Evolutionary conservation across 2,329 filamentous ascomycete genomes (phyloP).

Genomic region (Fusarium verticillioides): DNA sequence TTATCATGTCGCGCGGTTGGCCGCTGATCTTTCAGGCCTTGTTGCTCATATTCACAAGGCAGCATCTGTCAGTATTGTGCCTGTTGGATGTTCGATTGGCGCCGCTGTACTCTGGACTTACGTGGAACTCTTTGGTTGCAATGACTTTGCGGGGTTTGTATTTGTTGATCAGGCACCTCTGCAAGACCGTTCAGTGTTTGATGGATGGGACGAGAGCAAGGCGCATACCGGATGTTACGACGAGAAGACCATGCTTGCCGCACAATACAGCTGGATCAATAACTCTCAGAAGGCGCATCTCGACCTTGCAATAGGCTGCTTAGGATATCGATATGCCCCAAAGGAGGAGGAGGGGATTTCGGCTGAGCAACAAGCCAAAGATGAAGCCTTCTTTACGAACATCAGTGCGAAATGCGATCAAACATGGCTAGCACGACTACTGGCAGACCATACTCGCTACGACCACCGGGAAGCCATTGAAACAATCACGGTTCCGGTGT

Average conservation of each 20-base stretch:
- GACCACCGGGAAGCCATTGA: slow-evolving; percentile 44
- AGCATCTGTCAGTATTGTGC: slow-evolving; percentile 35
- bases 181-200: slow-evolving; percentile 42
- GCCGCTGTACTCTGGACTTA: slow-evolving; percentile 46
- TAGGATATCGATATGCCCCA: slow-evolving; percentile 43
- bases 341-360: slow-evolving; percentile 33
- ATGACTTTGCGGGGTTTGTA: slow-evolving; percentile 43
- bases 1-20: slow-evolving; percentile 44
- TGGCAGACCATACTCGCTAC: slow-evolving; percentile 44
- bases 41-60: slow-evolving; percentile 34
- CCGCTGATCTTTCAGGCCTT: slow-evolving; percentile 37
- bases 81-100: slow-evolving; percentile 45
- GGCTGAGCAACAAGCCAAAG: slow-evolving; percentile 35
- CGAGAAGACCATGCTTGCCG: slow-evolving; percentile 40
- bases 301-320: slow-evolving; percentile 41
- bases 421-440: slow-evolving; percentile 41
- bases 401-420: slow-evolving; percentile 44
- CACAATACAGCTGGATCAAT: slow-evolving; percentile 41
- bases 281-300: slow-evolving; percentile 36
- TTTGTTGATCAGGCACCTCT: slow-evolving; percentile 45
- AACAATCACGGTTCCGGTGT: slow-evolving; percentile 38
- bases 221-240: slow-evolving; percentile 42
- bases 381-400: slow-evolving; percentile 41
- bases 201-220: slow-evolving; percentile 37
- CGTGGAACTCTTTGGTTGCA: slow-evolving; percentile 40